Percentiles rank a stretch among this genome's conserved stretches.
Evolutionary conservation across 2,329 filamentous ascomycete genomes (phyloP).

Genomic region (Xylaria sp.): DNA sequence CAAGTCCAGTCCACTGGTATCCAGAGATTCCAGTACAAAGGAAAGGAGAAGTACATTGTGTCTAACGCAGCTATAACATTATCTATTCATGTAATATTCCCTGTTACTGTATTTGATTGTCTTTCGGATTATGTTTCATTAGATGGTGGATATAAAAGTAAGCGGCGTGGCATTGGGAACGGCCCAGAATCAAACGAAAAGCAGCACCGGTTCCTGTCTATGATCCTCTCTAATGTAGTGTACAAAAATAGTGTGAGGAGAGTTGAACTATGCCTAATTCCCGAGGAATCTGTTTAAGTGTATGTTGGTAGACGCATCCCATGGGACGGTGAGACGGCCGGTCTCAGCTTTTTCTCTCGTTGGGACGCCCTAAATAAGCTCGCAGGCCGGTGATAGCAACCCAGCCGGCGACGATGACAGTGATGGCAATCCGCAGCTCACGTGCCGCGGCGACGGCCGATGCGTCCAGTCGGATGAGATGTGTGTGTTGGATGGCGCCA

Average conservation of each 20-base stretch:
- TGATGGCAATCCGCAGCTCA: slow-evolving; percentile 49
- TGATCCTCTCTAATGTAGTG: neutral
- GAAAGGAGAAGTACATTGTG: no score
- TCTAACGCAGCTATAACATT: no score
- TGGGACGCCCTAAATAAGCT: slow-evolving; percentile 35
- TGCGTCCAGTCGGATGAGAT: slow-evolving; percentile 48
- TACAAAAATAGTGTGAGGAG: slow-evolving; percentile 6
- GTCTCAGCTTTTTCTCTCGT: slow-evolving; percentile 12
- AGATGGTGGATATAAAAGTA: neutral
- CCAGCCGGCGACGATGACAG: slow-evolving; percentile 49
- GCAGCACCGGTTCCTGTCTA: slow-evolving; percentile 10
- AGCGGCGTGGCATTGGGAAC: neutral
- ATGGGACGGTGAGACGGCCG: neutral
- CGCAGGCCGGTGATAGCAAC: slow-evolving; percentile 49
- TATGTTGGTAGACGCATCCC: neutral
- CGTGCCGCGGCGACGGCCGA: slow-evolving; percentile 44
- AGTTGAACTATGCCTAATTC: neutral
- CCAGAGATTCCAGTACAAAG: no score
- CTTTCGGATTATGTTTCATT: neutral
- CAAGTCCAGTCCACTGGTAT: no score
- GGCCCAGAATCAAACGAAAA: neutral
- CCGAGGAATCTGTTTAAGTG: neutral
- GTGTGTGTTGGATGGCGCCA: slow-evolving; percentile 51
- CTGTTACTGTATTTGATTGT: no score
- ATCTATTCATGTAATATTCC: no score